Evolutionary conservation across 176 grass and related monocot species (phyloP).

Genomic region (Areca catechu): DNA sequence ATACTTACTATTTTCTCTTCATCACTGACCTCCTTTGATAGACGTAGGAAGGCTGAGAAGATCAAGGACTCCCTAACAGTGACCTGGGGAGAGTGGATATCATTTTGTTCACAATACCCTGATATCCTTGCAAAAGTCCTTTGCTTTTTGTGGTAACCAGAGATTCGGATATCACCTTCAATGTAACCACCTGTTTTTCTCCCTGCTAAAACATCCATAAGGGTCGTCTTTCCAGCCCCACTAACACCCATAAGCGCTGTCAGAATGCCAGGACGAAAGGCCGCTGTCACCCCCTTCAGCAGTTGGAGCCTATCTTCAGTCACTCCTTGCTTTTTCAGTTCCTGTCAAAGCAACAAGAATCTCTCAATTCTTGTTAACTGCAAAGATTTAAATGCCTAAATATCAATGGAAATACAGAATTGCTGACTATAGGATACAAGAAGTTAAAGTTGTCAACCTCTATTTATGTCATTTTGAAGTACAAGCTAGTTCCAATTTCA

Average conservation of each 20-base stretch:
- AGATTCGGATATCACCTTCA: conserved; percentile 61
- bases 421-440: too few species aligned
- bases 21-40: conserved; percentile 44
- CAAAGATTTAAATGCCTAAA: too few species aligned
- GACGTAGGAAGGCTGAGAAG: conserved; percentile 53
- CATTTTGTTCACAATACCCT: conserved; percentile 71
- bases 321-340: conserved; percentile 66
- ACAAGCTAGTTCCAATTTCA: too few species aligned
- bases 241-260: conserved; percentile 73
- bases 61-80: conserved; percentile 63
- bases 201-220: conserved; percentile 77
- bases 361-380: too few species aligned
- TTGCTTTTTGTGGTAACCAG: conserved; percentile 63
- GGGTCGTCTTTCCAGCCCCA: conserved; percentile 71
- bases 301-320: conserved; percentile 50
- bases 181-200: conserved; percentile 68
- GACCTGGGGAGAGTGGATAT: conserved; percentile 74
- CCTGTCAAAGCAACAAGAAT: conserved; percentile 36
- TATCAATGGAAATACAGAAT: too few species aligned
- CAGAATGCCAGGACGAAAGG: conserved; percentile 55
- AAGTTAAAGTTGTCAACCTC: too few species aligned
- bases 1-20: conserved; percentile 48
- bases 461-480: too few species aligned
- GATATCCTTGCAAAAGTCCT: conserved; percentile 69
- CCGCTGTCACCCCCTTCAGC: conserved; percentile 53